Evolutionary conservation across 495 filamentous ascomycete species (phyloP), one percentile per base, ranked within the genome.

Genomic region (Aspergillus sparsus): DNA sequence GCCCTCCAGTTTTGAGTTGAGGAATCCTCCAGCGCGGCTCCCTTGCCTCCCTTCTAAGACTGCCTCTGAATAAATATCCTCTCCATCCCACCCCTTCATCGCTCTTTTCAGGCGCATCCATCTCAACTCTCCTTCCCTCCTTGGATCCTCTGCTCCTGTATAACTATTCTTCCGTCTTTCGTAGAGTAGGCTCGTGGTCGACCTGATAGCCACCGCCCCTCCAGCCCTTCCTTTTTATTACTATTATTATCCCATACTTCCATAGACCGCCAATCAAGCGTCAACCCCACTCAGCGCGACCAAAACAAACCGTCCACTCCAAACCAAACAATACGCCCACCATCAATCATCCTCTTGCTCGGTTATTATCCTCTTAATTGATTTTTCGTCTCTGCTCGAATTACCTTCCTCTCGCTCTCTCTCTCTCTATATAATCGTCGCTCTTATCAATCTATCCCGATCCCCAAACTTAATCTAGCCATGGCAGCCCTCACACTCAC

Each of bases 401-500:
- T 44, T 21, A 55, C 44, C 52, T 55, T 49, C 47, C 15, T 53
- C 18, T 36, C 49, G 45, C 31, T 34, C 11, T 56, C 39, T 11
- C 32, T 34, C 46, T 56, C 50, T 54, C n/a, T 57, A 35, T n/a
- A 18, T 16, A 6, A 15, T 3, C 21, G 21, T 27, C n/a, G 15
- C 8, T 44, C 35, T 32, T 8, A 13, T 47, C 31, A 35, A 32
- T 55, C 53, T n/a, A 46, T 27, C 18, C 46, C 18, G 9, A 47
- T 16, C 4, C 10, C 1, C 13, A 51, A 34, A 34, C 6, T 42
- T 31, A 15, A 45, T 6, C 51, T 58, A 63, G 66, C 39, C 57
- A 78, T 77, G 74, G 73, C 74, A 27, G 65, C 76, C 55, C 71
- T 79, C 66, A 74, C 74, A 53, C 76, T 78, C 73, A 73, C 74